Evolutionary conservation across 2,329 filamentous ascomycete genomes (phyloP), one percentile per base, ranked within the genome.

Genomic region (Whalleya microplaca): DNA sequence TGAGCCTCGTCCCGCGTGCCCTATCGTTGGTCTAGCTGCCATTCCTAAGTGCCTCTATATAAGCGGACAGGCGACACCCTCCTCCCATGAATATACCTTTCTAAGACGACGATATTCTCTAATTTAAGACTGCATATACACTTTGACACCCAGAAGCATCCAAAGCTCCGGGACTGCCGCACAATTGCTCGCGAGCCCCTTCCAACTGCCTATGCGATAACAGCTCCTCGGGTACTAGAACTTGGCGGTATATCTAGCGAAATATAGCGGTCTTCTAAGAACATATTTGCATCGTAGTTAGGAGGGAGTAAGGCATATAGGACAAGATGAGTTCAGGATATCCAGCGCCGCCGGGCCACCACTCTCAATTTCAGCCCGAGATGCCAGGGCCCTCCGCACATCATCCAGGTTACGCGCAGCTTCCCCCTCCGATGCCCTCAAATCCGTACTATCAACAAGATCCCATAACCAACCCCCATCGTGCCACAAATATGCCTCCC

Each of bases 251-350:
- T 40, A 49, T 42, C 27, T 47, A 50, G 45, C 43, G 32, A 48
- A n/a, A 41, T 54, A 45, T 23, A 43, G 23, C 46, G 51, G 45
- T 47, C 21, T 37, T 37, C 9, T 29, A 51, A 41, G 56, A 60
- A 51, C 49, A 41, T 46, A 48, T 58, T 53, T 53, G 47, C 12
- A 41, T 45, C 49, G 42, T 23, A 62, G 27, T 29, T 57, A 46
- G 55, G 47, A 44, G 37, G 51, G 46, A 45, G 55, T 52, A 48
- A 53, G 54, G 23, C 62, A 54, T 58, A 47, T 41, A 51, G 62
- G 41, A 18, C 58, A 63, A 53, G n/a, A 70, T 70, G 67, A 67
- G 66, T 65, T 69, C 67, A 61, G 67, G 67, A 62, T 70, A 70
- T 23, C 66, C 66, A 49, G 63, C 66, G 51, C 65, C 66, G 58